Evolutionary conservation across 768 basidiomycete species (phyloP).

Genomic region (Ephemerocybe angulata): DNA sequence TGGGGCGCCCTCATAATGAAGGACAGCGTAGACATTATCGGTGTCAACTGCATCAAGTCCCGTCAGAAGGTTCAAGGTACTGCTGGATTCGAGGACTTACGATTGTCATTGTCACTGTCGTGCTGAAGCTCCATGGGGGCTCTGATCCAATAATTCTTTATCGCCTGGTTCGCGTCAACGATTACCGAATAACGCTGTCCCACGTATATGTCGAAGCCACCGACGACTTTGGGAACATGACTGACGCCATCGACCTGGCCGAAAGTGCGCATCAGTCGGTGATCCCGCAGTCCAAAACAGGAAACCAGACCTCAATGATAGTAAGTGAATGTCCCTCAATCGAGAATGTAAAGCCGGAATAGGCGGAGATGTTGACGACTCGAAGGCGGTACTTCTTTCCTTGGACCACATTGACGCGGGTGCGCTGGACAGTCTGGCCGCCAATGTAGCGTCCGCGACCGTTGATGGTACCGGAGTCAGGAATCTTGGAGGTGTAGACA

Average conservation of each 20-base stretch:
- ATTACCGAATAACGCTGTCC: conserved; percentile 43
- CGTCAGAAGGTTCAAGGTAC: neutral
- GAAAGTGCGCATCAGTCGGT: conserved; percentile 19
- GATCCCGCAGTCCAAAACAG: neutral
- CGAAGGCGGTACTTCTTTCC: conserved; percentile 54
- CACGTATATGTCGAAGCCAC: conserved; percentile 32
- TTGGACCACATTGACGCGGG: conserved; percentile 37
- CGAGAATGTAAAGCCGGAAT: conserved; percentile 37
- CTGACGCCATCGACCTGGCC: conserved; percentile 35
- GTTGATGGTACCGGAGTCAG: conserved; percentile 44
- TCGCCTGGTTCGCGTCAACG: conserved; percentile 32
- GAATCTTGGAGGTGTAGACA: conserved; percentile 12
- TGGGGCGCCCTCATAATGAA: conserved; percentile 33
- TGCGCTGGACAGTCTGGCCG: conserved; percentile 36
- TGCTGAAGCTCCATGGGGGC: conserved; percentile 17
- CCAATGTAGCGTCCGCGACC: conserved; percentile 39
- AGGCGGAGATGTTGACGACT: conserved; percentile 46
- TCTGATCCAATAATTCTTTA: conserved; percentile 37
- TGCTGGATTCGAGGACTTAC: neutral
- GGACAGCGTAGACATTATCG: conserved; percentile 20
- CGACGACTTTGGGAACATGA: conserved; percentile 24
- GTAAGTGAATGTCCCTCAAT: conserved; percentile 27
- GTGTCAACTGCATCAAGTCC: conserved; percentile 8
- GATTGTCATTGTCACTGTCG: conserved; percentile 12
- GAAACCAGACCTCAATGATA: conserved; percentile 18